Conservation (phyloP, 169 alveolate species). For the Plasmodium billcollinsi region DNA sequence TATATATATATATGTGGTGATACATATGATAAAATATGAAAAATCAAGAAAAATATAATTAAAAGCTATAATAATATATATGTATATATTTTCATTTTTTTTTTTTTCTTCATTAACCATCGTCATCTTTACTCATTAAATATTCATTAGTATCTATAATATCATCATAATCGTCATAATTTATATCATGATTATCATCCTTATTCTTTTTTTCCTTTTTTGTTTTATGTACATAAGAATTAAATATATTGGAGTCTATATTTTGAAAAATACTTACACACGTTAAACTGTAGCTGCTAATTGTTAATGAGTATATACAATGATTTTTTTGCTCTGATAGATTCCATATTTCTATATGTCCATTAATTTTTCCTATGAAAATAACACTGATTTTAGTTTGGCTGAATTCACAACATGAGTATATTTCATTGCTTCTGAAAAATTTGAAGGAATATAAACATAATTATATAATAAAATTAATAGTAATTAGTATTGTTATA, state of each 20-base stretch:
- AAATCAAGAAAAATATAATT: neutral
- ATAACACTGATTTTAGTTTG: slow-evolving; percentile 67
- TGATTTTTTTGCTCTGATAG: slow-evolving; percentile 48
- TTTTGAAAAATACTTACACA: slow-evolving; percentile 57
- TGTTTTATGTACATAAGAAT: neutral
- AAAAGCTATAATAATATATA: neutral
- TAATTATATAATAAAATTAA: neutral
- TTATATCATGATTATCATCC: slow-evolving; percentile 4
- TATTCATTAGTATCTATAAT: slow-evolving; percentile 73
- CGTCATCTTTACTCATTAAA: slow-evolving; percentile 60
- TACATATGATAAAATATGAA: neutral
- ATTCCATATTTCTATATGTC: slow-evolving; percentile 78
- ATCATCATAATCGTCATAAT: slow-evolving; percentile 27
- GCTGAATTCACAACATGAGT: slow-evolving; percentile 75
- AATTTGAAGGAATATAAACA: neutral
- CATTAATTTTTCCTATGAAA: slow-evolving; percentile 70
- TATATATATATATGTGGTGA: neutral
- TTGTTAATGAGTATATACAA: slow-evolving; percentile 45
- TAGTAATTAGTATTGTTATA: neutral
- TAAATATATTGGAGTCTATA: slow-evolving; percentile 21
- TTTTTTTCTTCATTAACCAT: slow-evolving; percentile 43
- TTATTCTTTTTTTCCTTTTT: slow-evolving; percentile 24
- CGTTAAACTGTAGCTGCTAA: slow-evolving; percentile 69
- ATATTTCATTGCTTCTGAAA: slow-evolving; percentile 70
- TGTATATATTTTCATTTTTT: slow-evolving; percentile 3